Evolutionary conservation across 2,329 filamentous ascomycete genomes (phyloP).

Genomic region (Dactylellina cionopaga): DNA sequence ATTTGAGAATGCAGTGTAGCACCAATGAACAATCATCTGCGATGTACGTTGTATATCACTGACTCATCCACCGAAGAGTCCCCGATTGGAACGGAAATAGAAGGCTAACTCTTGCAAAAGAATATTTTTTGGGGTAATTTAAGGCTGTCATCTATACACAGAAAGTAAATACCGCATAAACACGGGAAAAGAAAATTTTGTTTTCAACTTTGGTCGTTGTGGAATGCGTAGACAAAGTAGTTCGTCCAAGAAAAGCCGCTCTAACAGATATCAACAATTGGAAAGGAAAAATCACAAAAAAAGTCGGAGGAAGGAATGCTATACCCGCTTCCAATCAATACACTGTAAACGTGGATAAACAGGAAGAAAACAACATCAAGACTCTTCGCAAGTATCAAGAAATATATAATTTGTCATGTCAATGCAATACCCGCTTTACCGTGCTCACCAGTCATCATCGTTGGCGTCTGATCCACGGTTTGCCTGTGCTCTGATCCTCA

Average conservation of each 20-base stretch:
- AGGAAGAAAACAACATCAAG: constrained; percentile 19
- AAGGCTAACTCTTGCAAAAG: constrained; percentile 28
- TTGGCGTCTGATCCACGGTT: constrained; percentile 77
- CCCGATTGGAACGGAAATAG: constrained; percentile 38
- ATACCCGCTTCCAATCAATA: constrained; percentile 33
- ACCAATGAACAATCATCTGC: constrained; percentile 5
- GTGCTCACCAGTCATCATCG: constrained; percentile 68
- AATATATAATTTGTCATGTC: constrained; percentile 13
- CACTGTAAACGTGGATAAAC: constrained; percentile 20
- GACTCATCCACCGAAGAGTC: constrained; percentile 6
- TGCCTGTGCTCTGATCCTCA: constrained; percentile 78
- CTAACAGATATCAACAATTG: constrained; percentile 40
- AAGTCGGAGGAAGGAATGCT: constrained; percentile 15
- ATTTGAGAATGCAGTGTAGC: not conserved
- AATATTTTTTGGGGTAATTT: constrained; percentile 52
- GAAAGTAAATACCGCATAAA: constrained; percentile 46
- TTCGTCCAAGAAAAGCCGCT: constrained; percentile 37
- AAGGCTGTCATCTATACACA: constrained; percentile 50
- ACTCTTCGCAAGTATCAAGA: constrained; percentile 17
- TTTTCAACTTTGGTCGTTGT: constrained; percentile 33
- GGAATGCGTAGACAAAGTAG: constrained; percentile 39
- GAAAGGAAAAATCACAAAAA: constrained; percentile 17
- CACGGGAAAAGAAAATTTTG: constrained; percentile 29
- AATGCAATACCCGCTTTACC: constrained; percentile 21
- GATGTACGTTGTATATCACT: constrained; percentile 22